These are phyloP conservation scores for Penicillium sp. DNA, from an alignment of 2,329 filamentous ascomycete species.

Conservation along the genomic window DNA sequence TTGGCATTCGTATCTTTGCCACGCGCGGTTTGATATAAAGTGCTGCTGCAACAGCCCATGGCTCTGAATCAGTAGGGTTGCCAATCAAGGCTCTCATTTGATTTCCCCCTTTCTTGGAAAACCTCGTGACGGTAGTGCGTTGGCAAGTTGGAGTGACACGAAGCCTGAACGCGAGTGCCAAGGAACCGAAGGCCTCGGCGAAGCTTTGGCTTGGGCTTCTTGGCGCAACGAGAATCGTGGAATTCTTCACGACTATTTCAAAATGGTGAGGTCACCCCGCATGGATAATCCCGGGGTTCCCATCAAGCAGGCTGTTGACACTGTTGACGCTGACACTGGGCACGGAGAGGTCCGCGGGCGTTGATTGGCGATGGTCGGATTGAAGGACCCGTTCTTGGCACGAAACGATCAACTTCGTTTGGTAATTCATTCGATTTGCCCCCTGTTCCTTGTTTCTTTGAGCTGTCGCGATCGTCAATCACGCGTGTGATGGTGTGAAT, in stretches of 20 bases:
- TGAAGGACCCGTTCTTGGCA: background rate
- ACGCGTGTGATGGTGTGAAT: background rate
- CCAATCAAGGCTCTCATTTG: background rate
- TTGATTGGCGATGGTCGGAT: background rate
- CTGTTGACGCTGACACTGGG: background rate
- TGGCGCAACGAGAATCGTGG: background rate
- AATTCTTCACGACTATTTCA: background rate
- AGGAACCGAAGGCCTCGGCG: background rate
- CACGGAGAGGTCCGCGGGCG: background rate
- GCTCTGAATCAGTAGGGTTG: background rate
- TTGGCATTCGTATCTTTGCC: no score
- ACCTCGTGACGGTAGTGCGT: background rate
- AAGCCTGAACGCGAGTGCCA: no score
- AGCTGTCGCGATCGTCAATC: background rate
- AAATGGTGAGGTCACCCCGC: background rate
- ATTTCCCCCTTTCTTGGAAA: background rate
- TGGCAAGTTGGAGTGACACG: background rate
- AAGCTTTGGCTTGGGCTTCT: background rate
- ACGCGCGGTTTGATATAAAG: background rate
- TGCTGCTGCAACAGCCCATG: background rate
- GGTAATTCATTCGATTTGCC: background rate
- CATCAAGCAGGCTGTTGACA: background rate
- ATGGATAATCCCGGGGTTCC: background rate
- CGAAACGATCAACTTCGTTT: background rate
- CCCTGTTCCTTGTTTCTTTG: background rate